Percentiles rank a stretch among this genome's conserved stretches.
These are phyloP conservation scores for Tetrahymena elliotti DNA, from an alignment of 73 alveolate genomes.

Conservation along the genomic window DNA sequence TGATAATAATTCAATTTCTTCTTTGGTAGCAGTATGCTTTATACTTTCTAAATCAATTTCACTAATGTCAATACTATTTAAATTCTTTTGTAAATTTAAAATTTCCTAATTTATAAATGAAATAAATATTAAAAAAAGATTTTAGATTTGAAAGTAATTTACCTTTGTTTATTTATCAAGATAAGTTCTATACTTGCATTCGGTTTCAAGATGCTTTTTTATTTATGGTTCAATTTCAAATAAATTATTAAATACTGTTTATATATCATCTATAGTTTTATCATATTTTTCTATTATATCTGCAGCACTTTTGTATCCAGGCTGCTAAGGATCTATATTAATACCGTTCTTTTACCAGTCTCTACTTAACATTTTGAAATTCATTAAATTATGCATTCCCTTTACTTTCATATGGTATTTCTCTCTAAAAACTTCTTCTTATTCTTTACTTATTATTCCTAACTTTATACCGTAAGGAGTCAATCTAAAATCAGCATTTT, in stretches of 20 bases:
- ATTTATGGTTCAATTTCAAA: slow-evolving; percentile 5
- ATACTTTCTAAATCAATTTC: neutral
- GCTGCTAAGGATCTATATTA: slow-evolving; percentile 1
- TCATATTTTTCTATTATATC: slow-evolving; percentile 26
- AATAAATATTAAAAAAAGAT: neutral
- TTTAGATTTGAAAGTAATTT: neutral
- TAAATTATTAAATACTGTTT: slow-evolving; percentile 1
- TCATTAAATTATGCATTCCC: slow-evolving; percentile 6
- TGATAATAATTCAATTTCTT: slow-evolving; percentile 9
- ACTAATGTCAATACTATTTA: neutral
- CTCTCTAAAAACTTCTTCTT: neutral
- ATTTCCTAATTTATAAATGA: neutral
- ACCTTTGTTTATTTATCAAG: neutral
- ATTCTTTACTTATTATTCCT: slow-evolving; percentile 33
- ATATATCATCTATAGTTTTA: slow-evolving; percentile 6
- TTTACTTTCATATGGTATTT: slow-evolving; percentile 17
- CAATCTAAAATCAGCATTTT: slow-evolving; percentile 54
- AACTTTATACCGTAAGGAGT: slow-evolving; percentile 39
- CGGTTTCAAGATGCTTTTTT: slow-evolving; percentile 22
- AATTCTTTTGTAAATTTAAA: neutral
- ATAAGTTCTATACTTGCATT: slow-evolving; percentile 23
- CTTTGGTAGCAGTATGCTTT: neutral
- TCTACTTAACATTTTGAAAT: slow-evolving; percentile 13
- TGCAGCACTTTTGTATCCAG: slow-evolving; percentile 11
- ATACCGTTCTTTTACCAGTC: slow-evolving; percentile 48